Percentiles rank a stretch among this genome's conserved stretches.
These are phyloP conservation scores for Calonectria hongkongensis DNA, from an alignment of 2,329 filamentous ascomycete genomes.

Conservation along the genomic window DNA sequence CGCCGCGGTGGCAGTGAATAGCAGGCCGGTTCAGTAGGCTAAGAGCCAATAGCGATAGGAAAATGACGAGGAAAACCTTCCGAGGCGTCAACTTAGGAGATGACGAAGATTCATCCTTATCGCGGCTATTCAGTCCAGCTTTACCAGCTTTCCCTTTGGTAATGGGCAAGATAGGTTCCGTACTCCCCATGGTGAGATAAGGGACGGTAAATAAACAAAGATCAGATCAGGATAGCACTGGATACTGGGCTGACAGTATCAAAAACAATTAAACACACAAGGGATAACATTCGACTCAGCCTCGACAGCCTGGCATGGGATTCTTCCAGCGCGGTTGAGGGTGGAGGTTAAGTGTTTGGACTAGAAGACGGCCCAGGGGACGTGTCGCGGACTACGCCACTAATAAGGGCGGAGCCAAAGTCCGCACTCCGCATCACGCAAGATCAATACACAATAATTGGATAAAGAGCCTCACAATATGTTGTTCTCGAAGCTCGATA, in stretches of 20 bases:
- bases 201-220: neutral
- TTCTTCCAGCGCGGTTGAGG: neutral
- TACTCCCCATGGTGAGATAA: conserved; percentile 45
- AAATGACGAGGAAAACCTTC: conserved; percentile 49
- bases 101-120: conserved; percentile 46
- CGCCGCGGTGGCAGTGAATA: conserved; percentile 49
- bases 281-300: neutral
- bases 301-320: neutral
- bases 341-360: conserved; percentile 5
- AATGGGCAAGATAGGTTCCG: conserved; percentile 49
- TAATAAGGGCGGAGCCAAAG: neutral
- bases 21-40: conserved; percentile 54
- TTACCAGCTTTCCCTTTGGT: conserved; percentile 31
- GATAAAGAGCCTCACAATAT: neutral
- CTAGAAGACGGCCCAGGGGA: conserved; percentile 1
- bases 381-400: conserved; percentile 3
- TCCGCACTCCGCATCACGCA: conserved; percentile 26
- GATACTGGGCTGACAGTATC: neutral
- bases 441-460: conserved; percentile 10
- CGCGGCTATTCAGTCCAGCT: conserved; percentile 29
- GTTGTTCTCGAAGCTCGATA: conserved; percentile 8
- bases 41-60: conserved; percentile 54
- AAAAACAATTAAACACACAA: neutral
- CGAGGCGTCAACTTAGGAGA: conserved; percentile 52
- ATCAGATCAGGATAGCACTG: neutral